Base-by-base conservation (phyloP, 805 yeast genomes). In the Kurtzmaniella cleridarum region DNA sequence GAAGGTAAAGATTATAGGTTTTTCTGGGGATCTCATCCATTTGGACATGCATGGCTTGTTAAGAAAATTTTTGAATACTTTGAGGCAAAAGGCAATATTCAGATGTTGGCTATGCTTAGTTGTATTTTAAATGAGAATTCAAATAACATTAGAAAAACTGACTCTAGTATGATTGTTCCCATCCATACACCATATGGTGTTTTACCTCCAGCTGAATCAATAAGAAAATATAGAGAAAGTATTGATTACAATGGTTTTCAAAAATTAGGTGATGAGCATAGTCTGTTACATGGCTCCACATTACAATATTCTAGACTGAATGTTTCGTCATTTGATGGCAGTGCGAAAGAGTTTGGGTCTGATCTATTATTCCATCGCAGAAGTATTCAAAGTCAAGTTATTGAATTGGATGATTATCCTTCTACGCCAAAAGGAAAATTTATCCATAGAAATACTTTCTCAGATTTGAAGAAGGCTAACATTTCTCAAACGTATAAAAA, bases 61-160 rank as follows among this genome's bases (percentile, higher is more conserved):
- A 69, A 69, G 18, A 76, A 78, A 42, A 64, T 88, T 30, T 67
- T 90, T 51, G 53, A 57, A 1, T 81, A 81, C 49, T 88, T 81
- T 53, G 93, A 82, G 49, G 60, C 51, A 27, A 53, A 68, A 31
- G 78, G 81, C 1, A 83, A 91, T 51, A 60, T 87, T 20, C 97
- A 91, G 57, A 87, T 91, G 95, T 64, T 90, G 17, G 96, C 95
- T 1, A 84, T 86, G 88, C 59, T 89, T 47, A 76, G 91, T 3
- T 86, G 95, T 59, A 70, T 87, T 3, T 60, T 85, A 41, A 70
- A 66, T 50, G 84, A 69, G 50, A 73, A 69, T 48, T 33, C 49
- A 11, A 39, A 35, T 18, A 57, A 54, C 35, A 20, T 51, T 11
- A 41, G 39, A 14, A 47, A 43, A 13, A 44, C 50, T 35, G 46